Conservation (phyloP, 768 basidiomycete species). For the Kwoniella europaea region DNA sequence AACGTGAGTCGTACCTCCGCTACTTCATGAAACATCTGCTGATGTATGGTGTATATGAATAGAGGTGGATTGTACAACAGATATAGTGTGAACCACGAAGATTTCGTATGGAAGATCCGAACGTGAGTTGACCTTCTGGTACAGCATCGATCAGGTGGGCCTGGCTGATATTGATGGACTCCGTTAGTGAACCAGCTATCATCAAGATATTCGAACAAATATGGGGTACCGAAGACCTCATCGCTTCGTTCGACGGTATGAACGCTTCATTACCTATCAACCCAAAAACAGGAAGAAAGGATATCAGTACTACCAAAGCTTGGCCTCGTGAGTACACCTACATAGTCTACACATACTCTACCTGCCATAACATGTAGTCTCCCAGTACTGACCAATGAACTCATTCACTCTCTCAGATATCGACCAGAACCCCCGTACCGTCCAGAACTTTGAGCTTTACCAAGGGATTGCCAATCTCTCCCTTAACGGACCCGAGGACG, state of each 20-base stretch:
- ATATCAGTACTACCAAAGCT: constrained; percentile 21
- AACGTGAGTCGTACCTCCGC: constrained; percentile 38
- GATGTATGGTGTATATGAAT: constrained; percentile 41
- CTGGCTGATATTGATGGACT: not conserved
- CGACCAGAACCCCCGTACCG: constrained; percentile 43
- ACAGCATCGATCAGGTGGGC: too few species aligned
- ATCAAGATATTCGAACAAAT: constrained; percentile 49
- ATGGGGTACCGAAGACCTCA: constrained; percentile 53
- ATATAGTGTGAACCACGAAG: constrained; percentile 32
- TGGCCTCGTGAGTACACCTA: constrained; percentile 34
- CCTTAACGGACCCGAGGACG: constrained; percentile 47
- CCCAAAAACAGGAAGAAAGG: constrained; percentile 7
- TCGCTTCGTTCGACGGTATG: constrained; percentile 40
- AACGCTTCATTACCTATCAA: constrained; percentile 38
- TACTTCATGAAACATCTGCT: too few species aligned
- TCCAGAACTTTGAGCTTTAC: constrained; percentile 28
- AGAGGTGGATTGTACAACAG: constrained; percentile 47
- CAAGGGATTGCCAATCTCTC: constrained; percentile 41
- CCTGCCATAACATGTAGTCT: too few species aligned
- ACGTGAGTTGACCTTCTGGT: not conserved
- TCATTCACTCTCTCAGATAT: constrained; percentile 22
- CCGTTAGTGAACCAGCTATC: constrained; percentile 41
- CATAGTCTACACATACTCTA: constrained; percentile 17
- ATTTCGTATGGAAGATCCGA: constrained; percentile 38
- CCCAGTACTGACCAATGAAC: not conserved